Evolutionary conservation across 2,329 filamentous ascomycete genomes (phyloP).

Genomic region (Lachnellula occidentalis): DNA sequence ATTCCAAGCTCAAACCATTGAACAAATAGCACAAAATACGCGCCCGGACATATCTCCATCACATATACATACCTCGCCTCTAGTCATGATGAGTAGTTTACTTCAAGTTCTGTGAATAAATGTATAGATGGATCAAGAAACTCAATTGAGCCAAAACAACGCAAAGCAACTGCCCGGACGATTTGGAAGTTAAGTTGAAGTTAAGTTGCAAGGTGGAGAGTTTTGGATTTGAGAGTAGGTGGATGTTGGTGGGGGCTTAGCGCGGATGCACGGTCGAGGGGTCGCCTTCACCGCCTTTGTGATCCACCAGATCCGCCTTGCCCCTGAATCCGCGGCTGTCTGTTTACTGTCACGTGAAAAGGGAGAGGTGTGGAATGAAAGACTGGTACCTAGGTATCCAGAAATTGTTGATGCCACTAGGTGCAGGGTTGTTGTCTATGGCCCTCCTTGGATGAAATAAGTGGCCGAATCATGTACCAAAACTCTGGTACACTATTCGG

Average conservation of each 20-base stretch:
- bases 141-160: background rate
- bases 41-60: background rate
- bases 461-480: no score
- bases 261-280: background rate
- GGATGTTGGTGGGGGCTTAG: background rate
- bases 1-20: background rate
- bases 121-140: background rate
- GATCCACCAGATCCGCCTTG: background rate
- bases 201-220: background rate
- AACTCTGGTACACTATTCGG: no score
- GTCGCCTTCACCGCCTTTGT: background rate
- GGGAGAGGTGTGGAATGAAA: no score
- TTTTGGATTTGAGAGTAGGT: background rate
- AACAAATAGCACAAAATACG: background rate
- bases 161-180: background rate
- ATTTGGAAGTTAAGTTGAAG: background rate
- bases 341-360: background rate
- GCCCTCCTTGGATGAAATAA: no score
- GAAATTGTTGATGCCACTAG: no score
- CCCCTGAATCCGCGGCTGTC: background rate
- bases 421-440: no score
- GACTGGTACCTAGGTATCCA: no score
- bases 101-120: background rate
- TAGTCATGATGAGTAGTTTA: constrained; percentile 19
- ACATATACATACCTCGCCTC: constrained; percentile 24